phyloP scores from a whole-genome alignment of 306 rosid genomes.

The Cercis canadensis region DNA sequence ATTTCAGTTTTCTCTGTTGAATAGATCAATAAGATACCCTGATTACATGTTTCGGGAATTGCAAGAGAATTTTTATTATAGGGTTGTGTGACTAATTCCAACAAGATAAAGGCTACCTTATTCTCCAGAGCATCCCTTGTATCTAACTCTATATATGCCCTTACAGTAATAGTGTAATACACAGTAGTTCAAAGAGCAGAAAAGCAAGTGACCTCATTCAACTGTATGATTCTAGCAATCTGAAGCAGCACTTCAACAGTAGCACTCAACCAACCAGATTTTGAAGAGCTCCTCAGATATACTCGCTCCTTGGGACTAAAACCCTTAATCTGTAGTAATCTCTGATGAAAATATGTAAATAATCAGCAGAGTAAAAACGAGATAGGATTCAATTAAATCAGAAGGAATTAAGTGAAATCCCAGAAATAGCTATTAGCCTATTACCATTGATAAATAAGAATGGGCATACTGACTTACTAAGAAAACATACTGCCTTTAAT shows the following conservation, averaged over 20 bases:
- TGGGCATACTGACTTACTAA: not conserved
- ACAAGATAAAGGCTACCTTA: constrained; percentile 5
- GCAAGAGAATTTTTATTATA: not conserved
- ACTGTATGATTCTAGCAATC: constrained; percentile 68
- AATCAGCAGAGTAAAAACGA: constrained; percentile 16
- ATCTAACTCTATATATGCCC: constrained; percentile 25
- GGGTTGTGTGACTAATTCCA: constrained; percentile 2
- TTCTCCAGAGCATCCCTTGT: not conserved
- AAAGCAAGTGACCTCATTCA: constrained; percentile 73
- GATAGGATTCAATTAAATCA: constrained; percentile 25
- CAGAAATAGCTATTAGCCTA: not conserved
- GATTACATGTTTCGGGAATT: not conserved
- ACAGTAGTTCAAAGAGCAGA: constrained; percentile 32
- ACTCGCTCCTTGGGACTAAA: constrained; percentile 60
- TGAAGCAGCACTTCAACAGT: constrained; percentile 61
- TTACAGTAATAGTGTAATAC: constrained; percentile 17
- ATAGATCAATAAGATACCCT: constrained; percentile 21
- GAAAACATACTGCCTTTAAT: constrained; percentile 8
- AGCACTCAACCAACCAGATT: constrained; percentile 43
- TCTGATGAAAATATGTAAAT: constrained; percentile 50
- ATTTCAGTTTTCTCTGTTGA: constrained; percentile 31
- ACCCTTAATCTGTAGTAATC: constrained; percentile 64
- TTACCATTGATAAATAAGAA: constrained; percentile 9
- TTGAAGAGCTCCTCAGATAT: constrained; percentile 43
- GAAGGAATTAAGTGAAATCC: constrained; percentile 10